Conservation (phyloP, 805 yeast species). For the Wickerhamomyces rabaulensis region DNA sequence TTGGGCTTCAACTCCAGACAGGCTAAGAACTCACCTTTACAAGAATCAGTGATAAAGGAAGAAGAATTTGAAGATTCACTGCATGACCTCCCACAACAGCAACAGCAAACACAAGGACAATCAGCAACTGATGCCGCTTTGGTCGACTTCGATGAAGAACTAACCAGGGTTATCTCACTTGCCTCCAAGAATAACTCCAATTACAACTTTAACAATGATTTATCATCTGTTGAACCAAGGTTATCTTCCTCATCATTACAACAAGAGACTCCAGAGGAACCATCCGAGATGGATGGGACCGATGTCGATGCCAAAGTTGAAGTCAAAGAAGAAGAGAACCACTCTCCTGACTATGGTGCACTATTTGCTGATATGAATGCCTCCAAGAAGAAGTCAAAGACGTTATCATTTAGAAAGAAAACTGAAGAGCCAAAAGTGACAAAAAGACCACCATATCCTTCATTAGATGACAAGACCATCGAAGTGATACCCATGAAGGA, state of each 20-base stretch:
- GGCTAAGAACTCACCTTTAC: slow-evolving; percentile 1
- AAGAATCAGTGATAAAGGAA: slow-evolving; percentile 8
- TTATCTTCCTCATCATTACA: neutral
- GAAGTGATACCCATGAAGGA: slow-evolving; percentile 16
- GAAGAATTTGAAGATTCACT: slow-evolving; percentile 3
- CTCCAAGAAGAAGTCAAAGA: slow-evolving; percentile 15
- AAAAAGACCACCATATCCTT: slow-evolving; percentile 1
- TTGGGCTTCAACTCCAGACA: slow-evolving; percentile 13
- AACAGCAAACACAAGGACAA: neutral
- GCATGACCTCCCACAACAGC: neutral
- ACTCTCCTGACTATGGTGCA: slow-evolving; percentile 27
- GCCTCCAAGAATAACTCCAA: slow-evolving; percentile 19
- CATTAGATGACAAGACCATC: slow-evolving; percentile 8
- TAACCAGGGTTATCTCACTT: slow-evolving; percentile 19
- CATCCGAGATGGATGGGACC: neutral
- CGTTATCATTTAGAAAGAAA: slow-evolving; percentile 12
- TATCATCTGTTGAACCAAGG: neutral
- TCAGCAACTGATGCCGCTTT: neutral
- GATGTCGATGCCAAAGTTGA: neutral
- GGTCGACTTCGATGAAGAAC: slow-evolving; percentile 19
- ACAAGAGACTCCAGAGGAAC: neutral
- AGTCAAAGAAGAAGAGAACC: slow-evolving; percentile 8
- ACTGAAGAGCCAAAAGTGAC: neutral
- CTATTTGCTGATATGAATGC: slow-evolving; percentile 22
- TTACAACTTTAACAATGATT: slow-evolving; percentile 18